Percentiles rank a stretch among this genome's conserved stretches.
These are phyloP conservation scores for Monosporozyma unispora DNA, from an alignment of 805 yeast genomes.

Conservation along the genomic window DNA sequence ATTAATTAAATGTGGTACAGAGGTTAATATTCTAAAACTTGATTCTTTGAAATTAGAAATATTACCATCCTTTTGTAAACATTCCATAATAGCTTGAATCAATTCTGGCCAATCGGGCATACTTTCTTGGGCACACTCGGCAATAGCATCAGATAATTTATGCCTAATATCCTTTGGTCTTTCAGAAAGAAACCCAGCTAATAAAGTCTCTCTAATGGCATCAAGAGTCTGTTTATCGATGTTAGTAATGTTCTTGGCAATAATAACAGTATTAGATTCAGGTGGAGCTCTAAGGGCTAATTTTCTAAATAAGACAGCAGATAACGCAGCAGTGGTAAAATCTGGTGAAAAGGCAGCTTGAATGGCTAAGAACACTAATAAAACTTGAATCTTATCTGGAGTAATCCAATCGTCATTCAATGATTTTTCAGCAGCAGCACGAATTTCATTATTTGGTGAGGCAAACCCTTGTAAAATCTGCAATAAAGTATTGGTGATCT, in stretches of 20 bases:
- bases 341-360: constrained; percentile 60
- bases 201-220: constrained; percentile 56
- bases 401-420: constrained; percentile 72
- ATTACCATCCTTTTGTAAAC: constrained; percentile 46
- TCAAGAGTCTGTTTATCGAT: constrained; percentile 47
- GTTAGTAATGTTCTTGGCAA: constrained; percentile 71
- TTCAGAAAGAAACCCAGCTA: constrained; percentile 63
- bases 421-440: constrained; percentile 69
- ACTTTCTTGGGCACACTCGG: constrained; percentile 77
- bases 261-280: constrained; percentile 43
- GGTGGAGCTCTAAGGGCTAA: constrained; percentile 75
- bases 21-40: constrained; percentile 78
- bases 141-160: constrained; percentile 86
- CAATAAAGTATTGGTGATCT: constrained; percentile 44
- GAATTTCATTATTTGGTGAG: constrained; percentile 65
- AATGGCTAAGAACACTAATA: constrained; percentile 72
- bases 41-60: constrained; percentile 63
- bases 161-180: constrained; percentile 77
- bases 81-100: constrained; percentile 63
- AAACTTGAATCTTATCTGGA: constrained; percentile 53
- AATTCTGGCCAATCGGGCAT: constrained; percentile 66
- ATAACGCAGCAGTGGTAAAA: constrained; percentile 54
- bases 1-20: constrained; percentile 72
- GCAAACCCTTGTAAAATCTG: constrained; percentile 59
- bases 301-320: constrained; percentile 86